These are phyloP conservation scores for Dendrobium catenatum DNA, from an alignment of 106 monocot species.

Conservation along the genomic window DNA sequence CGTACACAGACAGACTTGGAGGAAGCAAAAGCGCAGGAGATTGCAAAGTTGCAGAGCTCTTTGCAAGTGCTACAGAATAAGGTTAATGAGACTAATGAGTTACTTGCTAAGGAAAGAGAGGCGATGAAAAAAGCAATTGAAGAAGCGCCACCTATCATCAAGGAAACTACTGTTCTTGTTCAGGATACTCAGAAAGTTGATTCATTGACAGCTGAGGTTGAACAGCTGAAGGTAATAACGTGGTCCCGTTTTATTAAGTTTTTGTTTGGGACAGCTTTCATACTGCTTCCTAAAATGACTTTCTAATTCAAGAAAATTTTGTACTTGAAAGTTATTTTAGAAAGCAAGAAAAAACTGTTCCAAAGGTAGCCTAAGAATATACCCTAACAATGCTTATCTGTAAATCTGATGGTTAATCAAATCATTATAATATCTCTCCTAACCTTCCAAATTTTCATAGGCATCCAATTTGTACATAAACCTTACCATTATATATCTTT, in stretches of 20 bases:
- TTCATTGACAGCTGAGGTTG: slow-evolving; percentile 47
- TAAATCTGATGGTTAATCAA: not conserved
- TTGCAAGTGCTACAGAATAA: slow-evolving; percentile 56
- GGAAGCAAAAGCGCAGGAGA: slow-evolving; percentile 69
- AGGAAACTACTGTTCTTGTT: slow-evolving; percentile 65
- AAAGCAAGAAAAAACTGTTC: too few species aligned
- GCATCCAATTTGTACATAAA: too few species aligned
- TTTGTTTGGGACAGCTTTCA: too few species aligned
- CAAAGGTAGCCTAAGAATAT: not conserved
- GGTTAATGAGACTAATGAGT: slow-evolving; percentile 43
- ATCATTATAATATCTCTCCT: too few species aligned
- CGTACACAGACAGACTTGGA: slow-evolving; percentile 56
- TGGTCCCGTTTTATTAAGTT: not conserved
- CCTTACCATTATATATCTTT: too few species aligned
- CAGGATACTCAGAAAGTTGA: slow-evolving; percentile 65
- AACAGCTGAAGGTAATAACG: slow-evolving; percentile 52
- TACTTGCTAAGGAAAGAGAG: slow-evolving; percentile 58
- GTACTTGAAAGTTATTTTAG: too few species aligned
- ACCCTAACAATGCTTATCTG: not conserved
- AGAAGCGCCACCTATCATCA: slow-evolving; percentile 63
- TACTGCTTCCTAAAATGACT: too few species aligned
- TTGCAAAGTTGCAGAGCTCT: slow-evolving; percentile 54
- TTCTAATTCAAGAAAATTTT: too few species aligned
- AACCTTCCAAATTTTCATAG: too few species aligned
- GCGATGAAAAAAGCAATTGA: slow-evolving; percentile 44